Base-by-base conservation (phyloP, 1,139 yeast genomes). In the Candida tropicalis region DNA sequence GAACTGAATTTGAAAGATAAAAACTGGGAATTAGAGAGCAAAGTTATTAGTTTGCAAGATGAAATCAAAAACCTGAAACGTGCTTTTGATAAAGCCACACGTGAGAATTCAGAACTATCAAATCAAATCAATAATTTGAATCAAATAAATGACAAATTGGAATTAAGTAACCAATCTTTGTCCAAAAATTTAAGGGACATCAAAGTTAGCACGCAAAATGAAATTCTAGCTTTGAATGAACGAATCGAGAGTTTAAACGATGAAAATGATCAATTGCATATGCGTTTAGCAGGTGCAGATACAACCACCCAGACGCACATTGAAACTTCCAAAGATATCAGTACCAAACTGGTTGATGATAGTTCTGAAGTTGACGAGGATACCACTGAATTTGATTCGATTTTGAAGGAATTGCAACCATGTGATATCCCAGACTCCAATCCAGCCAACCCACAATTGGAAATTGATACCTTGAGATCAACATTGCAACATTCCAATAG, bases 11-110 rank as follows among this genome's bases (percentile, higher is more conserved):
- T 78, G 50, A 83, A 82, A 57, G 91, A 87, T 54, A 38, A 38
- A 45, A 86, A 84, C 56, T 88, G 96, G 96, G 88, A 86, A 55
- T 71, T 88, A 48, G 90, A 85, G 58, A 63, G 82, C 24, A 73
- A 75, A 41, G 60, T 84, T 13, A 77, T 79, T 41, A 73, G 67
- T 36, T 64, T 82, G 41, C 66, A 73, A 31, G 80, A 79, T 31
- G 77, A 79, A 45, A 57, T 77, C 39, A 51, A 57, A 2, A 50
- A 54, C 26, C 55, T 68, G 31, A 53, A 55, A 15, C 37, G 53
- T 16, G 48, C 58, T n/a, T 66, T 68, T 43, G 70, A 66, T 7
- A 70, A 69, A 46, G 49, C 69, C 35, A 45, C 51, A 18, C 60
- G 58, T 48, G 35, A 66, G 42, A 49, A 64, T 53, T 54, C 68